Evolutionary conservation across 768 basidiomycete species (phyloP), one percentile per base, ranked within the genome.

Genomic region (Tulasnella sp.): DNA sequence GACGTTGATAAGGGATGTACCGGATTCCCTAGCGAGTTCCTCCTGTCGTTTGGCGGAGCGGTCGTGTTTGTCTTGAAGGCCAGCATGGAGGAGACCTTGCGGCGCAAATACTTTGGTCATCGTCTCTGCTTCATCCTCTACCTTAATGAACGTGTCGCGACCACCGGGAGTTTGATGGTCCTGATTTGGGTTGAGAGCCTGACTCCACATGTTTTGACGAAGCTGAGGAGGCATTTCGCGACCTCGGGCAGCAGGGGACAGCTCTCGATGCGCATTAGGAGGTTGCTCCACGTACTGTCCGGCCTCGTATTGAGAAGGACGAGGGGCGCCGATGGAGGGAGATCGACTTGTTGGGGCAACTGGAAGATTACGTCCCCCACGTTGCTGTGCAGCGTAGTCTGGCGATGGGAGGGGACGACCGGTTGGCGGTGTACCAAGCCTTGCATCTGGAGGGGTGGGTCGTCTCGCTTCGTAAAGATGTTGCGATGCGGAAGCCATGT

Each of bases 91-190:
- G 17, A 99, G 82, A 8, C 97, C 97, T 74, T 96, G 94, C 3
- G 95, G 94, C 0, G 92, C 90, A 78, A 98, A 97, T 1, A 95
- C 95, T 78, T 95, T 96, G 11, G 92, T 95, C 84, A 94, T 89
- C 22, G 85, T 86, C 70, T 89, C 87, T 34, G 94, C 83, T 76
- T 91, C 91, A 35, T 90, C 87, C 36, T 72, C 71, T 63, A 90
- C 85, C 1, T 86, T 86, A 69, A 95, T 88, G 77, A 90, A 90
- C 7, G 88, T 88, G 66, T 86, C 86, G 76, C 79, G 78, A 83
- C 85, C 47, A 78, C 81, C 34, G 63, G 40, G 78, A 78, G 73
- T n/a, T 19, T 63, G 37, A 19, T 83, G 84, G 59, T 84, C 80
- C 52, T 84, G 82, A 34, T 86, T 84, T 52, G 88, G 84, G 72